Base-by-base conservation (phyloP, 768 basidiomycete genomes). In the Gelatoporia subvermispora region DNA sequence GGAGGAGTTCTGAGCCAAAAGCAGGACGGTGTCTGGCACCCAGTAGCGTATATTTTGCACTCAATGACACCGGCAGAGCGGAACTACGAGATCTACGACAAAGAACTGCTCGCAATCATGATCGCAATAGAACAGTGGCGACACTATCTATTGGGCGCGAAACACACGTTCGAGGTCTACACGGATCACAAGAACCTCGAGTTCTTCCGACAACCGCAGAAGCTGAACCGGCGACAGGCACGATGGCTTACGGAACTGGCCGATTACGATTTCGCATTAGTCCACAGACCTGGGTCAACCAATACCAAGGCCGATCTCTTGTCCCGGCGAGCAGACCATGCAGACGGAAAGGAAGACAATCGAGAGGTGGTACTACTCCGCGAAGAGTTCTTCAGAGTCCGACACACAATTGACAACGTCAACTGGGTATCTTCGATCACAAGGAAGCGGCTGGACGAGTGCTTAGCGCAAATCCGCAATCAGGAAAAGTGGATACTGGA, bases 21-120 rank as follows among this genome's bases (percentile, higher is more conserved):
- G 13, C 51, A 61, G 28, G 51, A 52, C 24, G 45, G 41, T 1
- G 16, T 11, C 41, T 61, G 43, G 60, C 50, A 47, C 15, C 60
- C 66, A 3, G 41, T 66, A 21, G 61, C 56, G 9, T 68, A 55
- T 31, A 39, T 57, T 15, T 60, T 55, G 1, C 48, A 57, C n/a
- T 21, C 54, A 8, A 42, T 64, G 15, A 57, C 49, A 10, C 25
- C 52, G 0, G 62, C 64, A 0, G 66, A 77, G 51, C 37, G 51
- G 7, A 68, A 69, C 51, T 68, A 68, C 49, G 58, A 68, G 13
- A 65, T 68, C 43, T 65, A 72, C 38, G 71, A 77, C 57, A 64
- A 65, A 47, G 74, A 77, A 57, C 47, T 75, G 1, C 58, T 75
- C 10, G 68, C 70, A 0, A 72, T 76, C 10, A 64, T 76, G 21